These are phyloP conservation scores for Chrysosporium queenslandicum DNA, from an alignment of 2,329 filamentous ascomycete genomes.

Conservation along the genomic window DNA sequence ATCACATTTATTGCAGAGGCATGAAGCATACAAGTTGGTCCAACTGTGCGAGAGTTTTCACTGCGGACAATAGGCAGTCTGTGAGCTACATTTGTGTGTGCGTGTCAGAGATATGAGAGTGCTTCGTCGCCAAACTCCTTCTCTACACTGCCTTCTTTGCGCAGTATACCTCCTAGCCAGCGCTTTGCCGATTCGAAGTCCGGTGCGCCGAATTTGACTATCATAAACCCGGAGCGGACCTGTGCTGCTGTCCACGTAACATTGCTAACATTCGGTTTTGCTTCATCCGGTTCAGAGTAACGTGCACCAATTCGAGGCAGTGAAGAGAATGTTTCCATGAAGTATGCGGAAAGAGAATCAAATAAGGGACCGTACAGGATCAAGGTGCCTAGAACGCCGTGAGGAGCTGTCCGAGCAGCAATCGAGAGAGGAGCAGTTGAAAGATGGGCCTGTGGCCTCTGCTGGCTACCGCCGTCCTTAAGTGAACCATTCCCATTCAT, in stretches of 20 bases:
- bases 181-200: conserved; percentile 69
- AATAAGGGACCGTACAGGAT: conserved; percentile 68
- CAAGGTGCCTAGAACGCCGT: conserved; percentile 73
- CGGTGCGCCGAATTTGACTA: conserved; percentile 81
- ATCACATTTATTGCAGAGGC: too few species aligned
- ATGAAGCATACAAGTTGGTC: too few species aligned
- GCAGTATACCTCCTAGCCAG: conserved; percentile 70
- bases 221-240: conserved; percentile 64
- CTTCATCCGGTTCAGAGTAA: too few species aligned
- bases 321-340: conserved; percentile 65
- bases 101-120: conserved; percentile 55
- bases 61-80: too few species aligned
- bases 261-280: too few species aligned
- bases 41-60: too few species aligned
- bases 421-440: conserved; percentile 18
- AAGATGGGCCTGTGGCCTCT: background rate
- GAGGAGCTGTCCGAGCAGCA: conserved; percentile 56
- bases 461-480: background rate
- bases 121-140: conserved; percentile 69
- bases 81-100: too few species aligned
- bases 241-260: conserved; percentile 74
- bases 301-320: conserved; percentile 73
- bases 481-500: conserved; percentile 32
- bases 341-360: conserved; percentile 57
- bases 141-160: conserved; percentile 61